Evolutionary conservation across 2,329 filamentous ascomycete species (phyloP).

Genomic region (Periconia macrospinosa): DNA sequence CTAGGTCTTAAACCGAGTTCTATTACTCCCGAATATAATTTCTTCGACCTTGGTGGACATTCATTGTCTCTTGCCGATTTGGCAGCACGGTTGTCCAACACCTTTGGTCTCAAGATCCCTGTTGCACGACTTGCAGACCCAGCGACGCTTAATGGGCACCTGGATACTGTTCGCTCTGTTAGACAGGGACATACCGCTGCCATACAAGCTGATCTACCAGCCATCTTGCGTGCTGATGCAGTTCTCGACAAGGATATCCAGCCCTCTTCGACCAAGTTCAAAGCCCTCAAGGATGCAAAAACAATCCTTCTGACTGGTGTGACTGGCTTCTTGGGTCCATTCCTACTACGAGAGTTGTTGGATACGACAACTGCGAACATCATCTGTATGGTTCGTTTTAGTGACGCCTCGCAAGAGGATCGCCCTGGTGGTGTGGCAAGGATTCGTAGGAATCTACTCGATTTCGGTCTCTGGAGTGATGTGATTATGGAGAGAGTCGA

Average conservation of each 20-base stretch:
- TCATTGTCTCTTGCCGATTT: slow-evolving; percentile 77
- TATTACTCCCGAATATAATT: slow-evolving; percentile 71
- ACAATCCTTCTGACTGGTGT: slow-evolving; percentile 74
- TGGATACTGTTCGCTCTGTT: slow-evolving; percentile 70
- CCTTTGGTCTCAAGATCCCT: slow-evolving; percentile 73
- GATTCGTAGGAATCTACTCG: slow-evolving; percentile 75
- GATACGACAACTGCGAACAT: slow-evolving; percentile 70
- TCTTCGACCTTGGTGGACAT: slow-evolving; percentile 81
- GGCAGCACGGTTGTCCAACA: slow-evolving; percentile 68
- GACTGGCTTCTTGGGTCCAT: slow-evolving; percentile 76
- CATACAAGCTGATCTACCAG: slow-evolving; percentile 74
- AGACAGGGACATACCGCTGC: slow-evolving; percentile 73
- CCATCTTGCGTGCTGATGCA: slow-evolving; percentile 68
- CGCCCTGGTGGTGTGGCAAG: slow-evolving; percentile 69
- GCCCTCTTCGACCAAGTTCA: slow-evolving; percentile 56
- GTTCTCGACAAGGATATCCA: slow-evolving; percentile 71
- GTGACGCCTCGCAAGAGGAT: slow-evolving; percentile 66
- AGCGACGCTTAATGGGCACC: slow-evolving; percentile 71
- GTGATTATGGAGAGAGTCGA: slow-evolving; percentile 77
- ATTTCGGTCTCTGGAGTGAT: slow-evolving; percentile 76
- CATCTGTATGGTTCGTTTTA: slow-evolving; percentile 73
- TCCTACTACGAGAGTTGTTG: slow-evolving; percentile 69
- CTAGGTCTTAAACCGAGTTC: slow-evolving; percentile 65
- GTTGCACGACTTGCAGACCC: slow-evolving; percentile 71
- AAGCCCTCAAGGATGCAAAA: slow-evolving; percentile 64